These are phyloP conservation scores for Claviceps paspali DNA, from an alignment of 2,329 filamentous ascomycete species.

Conservation along the genomic window DNA sequence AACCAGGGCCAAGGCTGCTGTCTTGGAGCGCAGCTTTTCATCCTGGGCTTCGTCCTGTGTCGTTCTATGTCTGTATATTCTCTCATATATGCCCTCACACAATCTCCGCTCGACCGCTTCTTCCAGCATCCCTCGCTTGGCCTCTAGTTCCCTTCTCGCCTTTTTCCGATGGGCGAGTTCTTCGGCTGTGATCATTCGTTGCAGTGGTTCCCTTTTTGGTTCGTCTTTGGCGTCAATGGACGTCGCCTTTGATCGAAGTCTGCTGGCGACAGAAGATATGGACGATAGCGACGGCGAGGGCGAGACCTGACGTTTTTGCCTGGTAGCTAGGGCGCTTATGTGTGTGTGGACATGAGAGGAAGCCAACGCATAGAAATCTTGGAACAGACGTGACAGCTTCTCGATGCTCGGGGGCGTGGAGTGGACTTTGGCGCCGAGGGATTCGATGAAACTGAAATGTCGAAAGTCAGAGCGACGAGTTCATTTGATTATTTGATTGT, in stretches of 20 bases:
- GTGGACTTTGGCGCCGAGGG: constrained; percentile 74
- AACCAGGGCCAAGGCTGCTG: constrained; percentile 76
- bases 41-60: constrained; percentile 92
- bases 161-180: constrained; percentile 71
- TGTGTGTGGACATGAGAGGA: constrained; percentile 76
- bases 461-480: too few species aligned
- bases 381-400: constrained; percentile 70
- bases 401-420: constrained; percentile 72
- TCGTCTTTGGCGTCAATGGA: constrained; percentile 39
- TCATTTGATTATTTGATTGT: not conserved
- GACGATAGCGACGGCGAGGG: constrained; percentile 39
- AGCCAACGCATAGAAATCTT: constrained; percentile 80
- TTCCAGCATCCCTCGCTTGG: constrained; percentile 63
- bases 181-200: constrained; percentile 81
- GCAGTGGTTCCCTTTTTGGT: constrained; percentile 33
- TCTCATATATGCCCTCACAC: constrained; percentile 72
- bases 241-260: constrained; percentile 39
- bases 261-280: constrained; percentile 38
- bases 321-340: constrained; percentile 62
- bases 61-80: constrained; percentile 80
- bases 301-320: constrained; percentile 53
- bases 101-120: constrained; percentile 81
- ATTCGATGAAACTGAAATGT: constrained; percentile 89
- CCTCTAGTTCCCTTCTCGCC: constrained; percentile 61
- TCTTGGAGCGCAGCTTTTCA: constrained; percentile 87